Base-by-base conservation (phyloP, 225 moss, liverwort and hornwort genomes). In the Polytrichum formosum region DNA sequence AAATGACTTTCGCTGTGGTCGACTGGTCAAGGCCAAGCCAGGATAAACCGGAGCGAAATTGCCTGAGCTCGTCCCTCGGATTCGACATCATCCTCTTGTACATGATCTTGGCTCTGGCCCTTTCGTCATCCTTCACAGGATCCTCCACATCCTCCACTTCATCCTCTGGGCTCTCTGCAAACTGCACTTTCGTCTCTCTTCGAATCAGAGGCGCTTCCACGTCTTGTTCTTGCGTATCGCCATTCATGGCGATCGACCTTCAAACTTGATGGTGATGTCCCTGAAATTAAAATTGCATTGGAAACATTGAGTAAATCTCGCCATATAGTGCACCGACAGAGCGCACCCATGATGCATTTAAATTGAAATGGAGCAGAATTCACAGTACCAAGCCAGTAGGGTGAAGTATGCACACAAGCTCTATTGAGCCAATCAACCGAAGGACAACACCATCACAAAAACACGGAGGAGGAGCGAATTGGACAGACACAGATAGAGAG, bases 11-110 rank as follows among this genome's bases (percentile, higher is more conserved):
- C n/a, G 67, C 4, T 7, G 69, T 66, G 0, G 90, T 88, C 25
- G 95, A 91, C 67, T 95, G 95, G 63, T 95, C 95, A 1, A 95
- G 82, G 21, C 91, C 91, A 31, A 91, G 67, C 77, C 89, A 88
- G 18, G 90, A 82, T 22, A 95, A 69, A 63, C 82, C 84, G 10
- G 75, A 72, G 7, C 93, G 91, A 65, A 95, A 92, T 75, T 91
- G 82, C 28, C 83, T 75, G 19, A 95, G 81, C 76, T 91, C 95
- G 67, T 91, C 90, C 22, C 80, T 79, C 1, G 77, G 77, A 68
- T 85, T 82, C 7, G 85, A 85, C 46, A 77, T 54, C 16, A 8
- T 5, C 31, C 85, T 71, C 81, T 76, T 81, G 53, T 84, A 84
- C 67, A 73, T 84, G 56, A 72, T 37, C 22, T 4, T 55, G 37